Percentiles rank a stretch among this genome's conserved stretches.
Evolutionary conservation across 139 green algal genomes (phyloP).

Genomic region (Monoraphidium neglectum): DNA sequence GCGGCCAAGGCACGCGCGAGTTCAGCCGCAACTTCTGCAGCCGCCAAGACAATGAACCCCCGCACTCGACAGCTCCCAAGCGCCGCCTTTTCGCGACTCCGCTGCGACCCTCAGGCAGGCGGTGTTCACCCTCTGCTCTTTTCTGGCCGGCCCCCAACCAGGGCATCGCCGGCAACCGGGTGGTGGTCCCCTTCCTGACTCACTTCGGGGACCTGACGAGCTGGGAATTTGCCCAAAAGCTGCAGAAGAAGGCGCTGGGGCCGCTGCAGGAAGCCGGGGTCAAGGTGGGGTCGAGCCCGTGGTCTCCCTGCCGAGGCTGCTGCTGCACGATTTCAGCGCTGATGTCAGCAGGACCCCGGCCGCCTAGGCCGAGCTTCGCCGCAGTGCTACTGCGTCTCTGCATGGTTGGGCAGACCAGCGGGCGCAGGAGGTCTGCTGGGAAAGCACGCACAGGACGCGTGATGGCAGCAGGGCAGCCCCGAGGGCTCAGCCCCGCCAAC

Average conservation of each 20-base stretch:
- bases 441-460: no score
- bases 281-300: conserved; percentile 2
- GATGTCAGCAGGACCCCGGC: no score
- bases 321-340: no score
- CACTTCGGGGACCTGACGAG: conserved; percentile 77
- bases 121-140: background rate
- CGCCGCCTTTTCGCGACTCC: background rate
- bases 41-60: no score
- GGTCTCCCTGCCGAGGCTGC: background rate
- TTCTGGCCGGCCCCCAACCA: background rate
- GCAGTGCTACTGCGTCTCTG: background rate
- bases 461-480: no score
- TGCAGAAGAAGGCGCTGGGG: conserved; percentile 48
- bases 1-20: no score
- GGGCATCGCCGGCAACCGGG: conserved; percentile 21
- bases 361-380: no score
- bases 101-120: background rate
- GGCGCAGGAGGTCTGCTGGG: no score
- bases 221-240: conserved; percentile 73
- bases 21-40: no score
- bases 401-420: no score
- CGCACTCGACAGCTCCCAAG: background rate
- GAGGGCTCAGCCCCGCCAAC: no score
- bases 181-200: conserved; percentile 65
- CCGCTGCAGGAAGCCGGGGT: conserved; percentile 42